Evolutionary conservation across 2,329 filamentous ascomycete genomes (phyloP).

Genomic region (Thielaviopsis ethacetica): DNA sequence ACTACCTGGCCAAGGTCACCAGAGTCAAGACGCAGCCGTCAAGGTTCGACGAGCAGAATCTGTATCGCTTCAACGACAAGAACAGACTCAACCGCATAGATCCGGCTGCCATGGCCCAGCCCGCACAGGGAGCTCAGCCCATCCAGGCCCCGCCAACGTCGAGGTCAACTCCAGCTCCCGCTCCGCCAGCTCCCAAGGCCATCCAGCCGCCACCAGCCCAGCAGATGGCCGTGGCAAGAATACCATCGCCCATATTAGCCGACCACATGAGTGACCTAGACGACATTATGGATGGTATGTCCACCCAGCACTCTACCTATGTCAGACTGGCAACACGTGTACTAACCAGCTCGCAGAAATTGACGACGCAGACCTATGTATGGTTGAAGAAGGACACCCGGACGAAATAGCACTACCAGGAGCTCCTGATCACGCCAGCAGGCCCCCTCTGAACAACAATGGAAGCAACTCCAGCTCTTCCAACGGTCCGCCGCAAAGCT

Average conservation of each 20-base stretch:
- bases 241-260: slow-evolving; percentile 6
- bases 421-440: neutral
- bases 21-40: slow-evolving; percentile 65
- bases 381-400: slow-evolving; percentile 52
- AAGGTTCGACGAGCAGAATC: slow-evolving; percentile 58
- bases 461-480: slow-evolving; percentile 13
- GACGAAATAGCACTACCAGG: slow-evolving; percentile 52
- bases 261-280: slow-evolving; percentile 13
- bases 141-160: neutral
- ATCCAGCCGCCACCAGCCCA: slow-evolving; percentile 10
- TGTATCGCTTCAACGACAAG: slow-evolving; percentile 62
- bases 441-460: neutral
- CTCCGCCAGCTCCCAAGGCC: neutral
- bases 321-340: neutral
- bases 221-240: slow-evolving; percentile 20
- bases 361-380: slow-evolving; percentile 61
- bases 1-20: slow-evolving; percentile 77
- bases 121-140: neutral
- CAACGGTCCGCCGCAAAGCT: slow-evolving; percentile 10
- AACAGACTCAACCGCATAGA: slow-evolving; percentile 5
- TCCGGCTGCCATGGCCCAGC: neutral
- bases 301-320: no score
- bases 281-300: slow-evolving; percentile 16
- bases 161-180: neutral
- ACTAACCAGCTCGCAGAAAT: slow-evolving; percentile 35